A percentile compares a stretch with the other conserved stretches of the same genome.
phyloP scores from a whole-genome alignment of 2,329 filamentous ascomycete species.

The Colletotrichum phormii region DNA sequence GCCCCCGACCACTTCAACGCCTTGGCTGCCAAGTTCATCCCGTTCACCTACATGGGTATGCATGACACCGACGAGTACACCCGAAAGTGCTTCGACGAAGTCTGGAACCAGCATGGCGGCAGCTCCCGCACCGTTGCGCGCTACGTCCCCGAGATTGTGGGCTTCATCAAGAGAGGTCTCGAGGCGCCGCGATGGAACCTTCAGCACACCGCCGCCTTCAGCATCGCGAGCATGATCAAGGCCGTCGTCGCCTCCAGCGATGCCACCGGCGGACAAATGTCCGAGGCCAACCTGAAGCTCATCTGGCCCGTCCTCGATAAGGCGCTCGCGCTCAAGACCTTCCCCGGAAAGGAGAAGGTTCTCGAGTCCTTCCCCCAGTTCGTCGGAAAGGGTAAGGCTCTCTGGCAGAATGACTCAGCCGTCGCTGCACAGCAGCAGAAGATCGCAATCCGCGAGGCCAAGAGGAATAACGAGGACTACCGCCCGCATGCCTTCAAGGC shows the following conservation, averaged over 20 bases:
- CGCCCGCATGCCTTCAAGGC: conserved; percentile 79
- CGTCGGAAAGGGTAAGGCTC: conserved; percentile 69
- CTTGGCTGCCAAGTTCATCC: conserved; percentile 80
- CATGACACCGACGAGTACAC: conserved; percentile 88
- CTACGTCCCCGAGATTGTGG: conserved; percentile 85
- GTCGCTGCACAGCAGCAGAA: conserved; percentile 79
- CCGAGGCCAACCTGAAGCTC: conserved; percentile 66
- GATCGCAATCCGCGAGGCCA: conserved; percentile 87
- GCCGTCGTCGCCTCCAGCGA: conserved; percentile 72
- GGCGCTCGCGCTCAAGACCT: conserved; percentile 88
- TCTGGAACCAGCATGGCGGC: conserved; percentile 92
- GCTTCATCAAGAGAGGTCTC: conserved; percentile 74
- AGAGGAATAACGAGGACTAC: conserved; percentile 89
- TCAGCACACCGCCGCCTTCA: conserved; percentile 87
- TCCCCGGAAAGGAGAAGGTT: conserved; percentile 89
- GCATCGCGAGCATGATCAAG: conserved; percentile 78
- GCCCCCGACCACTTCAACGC: conserved; percentile 89
- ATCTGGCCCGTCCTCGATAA: conserved; percentile 90
- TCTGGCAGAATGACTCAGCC: conserved; percentile 65
- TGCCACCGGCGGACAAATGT: conserved; percentile 66
- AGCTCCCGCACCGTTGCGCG: conserved; percentile 84
- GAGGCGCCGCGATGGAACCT: conserved; percentile 89
- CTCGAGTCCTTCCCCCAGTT: conserved; percentile 84
- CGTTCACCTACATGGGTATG: conserved; percentile 88
- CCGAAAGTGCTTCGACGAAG: conserved; percentile 81